Evolutionary conservation across 192 early-diverging fungal species (phyloP).

Genomic region (Phycomyces blakesleeanus): DNA sequence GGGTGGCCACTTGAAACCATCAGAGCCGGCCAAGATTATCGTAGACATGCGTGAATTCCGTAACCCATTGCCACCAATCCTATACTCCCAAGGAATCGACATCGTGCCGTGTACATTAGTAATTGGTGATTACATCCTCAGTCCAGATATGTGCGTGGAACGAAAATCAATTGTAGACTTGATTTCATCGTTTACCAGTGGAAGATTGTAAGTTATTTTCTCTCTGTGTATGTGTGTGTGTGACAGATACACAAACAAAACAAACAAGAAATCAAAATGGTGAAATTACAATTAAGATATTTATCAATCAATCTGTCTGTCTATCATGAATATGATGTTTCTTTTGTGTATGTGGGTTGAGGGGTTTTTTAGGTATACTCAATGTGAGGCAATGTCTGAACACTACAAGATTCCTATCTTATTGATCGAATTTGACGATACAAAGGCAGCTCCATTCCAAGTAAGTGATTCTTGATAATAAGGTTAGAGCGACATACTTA

Average conservation of each 20-base stretch:
- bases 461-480: conserved; percentile 28
- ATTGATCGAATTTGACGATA: conserved; percentile 89
- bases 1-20: conserved; percentile 46
- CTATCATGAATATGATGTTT: too few relatives aligned
- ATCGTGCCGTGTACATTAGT: conserved; percentile 81
- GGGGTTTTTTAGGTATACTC: conserved; percentile 55
- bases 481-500: conserved; percentile 39
- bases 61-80: conserved; percentile 79
- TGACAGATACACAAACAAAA: not conserved
- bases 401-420: conserved; percentile 79
- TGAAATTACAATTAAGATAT: too few relatives aligned
- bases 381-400: conserved; percentile 83
- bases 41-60: conserved; percentile 94
- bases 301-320: too few relatives aligned
- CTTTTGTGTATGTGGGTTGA: too few relatives aligned
- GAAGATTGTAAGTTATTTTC: conserved; percentile 80
- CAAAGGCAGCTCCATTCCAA: conserved; percentile 76
- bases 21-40: conserved; percentile 47
- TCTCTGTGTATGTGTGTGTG: too few relatives aligned
- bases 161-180: conserved; percentile 90
- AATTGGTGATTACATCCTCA: conserved; percentile 93
- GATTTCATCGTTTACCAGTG: conserved; percentile 75
- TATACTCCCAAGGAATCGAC: conserved; percentile 73
- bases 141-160: conserved; percentile 84
- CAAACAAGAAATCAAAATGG: not conserved